Conservation (phyloP, 495 filamentous ascomycete species). For the Penicillium taxi region DNA sequence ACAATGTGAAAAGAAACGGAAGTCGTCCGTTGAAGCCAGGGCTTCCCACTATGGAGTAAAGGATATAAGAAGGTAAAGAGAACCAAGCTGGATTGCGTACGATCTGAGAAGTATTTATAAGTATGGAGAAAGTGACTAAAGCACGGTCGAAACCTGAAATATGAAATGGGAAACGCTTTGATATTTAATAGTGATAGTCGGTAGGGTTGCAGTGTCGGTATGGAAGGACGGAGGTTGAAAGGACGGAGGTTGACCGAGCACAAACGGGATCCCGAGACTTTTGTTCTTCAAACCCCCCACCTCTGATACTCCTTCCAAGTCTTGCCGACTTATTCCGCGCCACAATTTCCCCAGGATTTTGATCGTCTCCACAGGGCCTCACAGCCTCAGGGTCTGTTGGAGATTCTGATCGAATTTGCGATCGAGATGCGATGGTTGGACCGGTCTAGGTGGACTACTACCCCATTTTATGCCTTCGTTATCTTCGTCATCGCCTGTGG, state of each 20-base stretch:
- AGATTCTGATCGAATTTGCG: not conserved
- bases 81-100: too few relatives aligned
- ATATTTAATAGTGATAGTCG: too few relatives aligned
- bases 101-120: too few relatives aligned
- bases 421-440: constrained; percentile 29
- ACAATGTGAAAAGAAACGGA: not conserved
- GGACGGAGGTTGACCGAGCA: constrained; percentile 23
- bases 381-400: too few relatives aligned
- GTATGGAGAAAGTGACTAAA: too few relatives aligned
- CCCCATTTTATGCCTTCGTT: constrained; percentile 34
- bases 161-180: too few relatives aligned
- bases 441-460: constrained; percentile 32
- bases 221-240: too few relatives aligned
- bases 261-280: constrained; percentile 1
- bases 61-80: too few relatives aligned
- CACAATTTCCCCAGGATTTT: constrained; percentile 15
- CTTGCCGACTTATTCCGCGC: constrained; percentile 3
- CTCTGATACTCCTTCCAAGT: constrained; percentile 1
- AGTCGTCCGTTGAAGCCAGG: constrained; percentile 4
- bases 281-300: constrained; percentile 2
- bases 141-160: too few relatives aligned
- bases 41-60: too few relatives aligned
- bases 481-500: constrained; percentile 36
- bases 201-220: too few relatives aligned
- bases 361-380: constrained; percentile 3